phyloP scores from a whole-genome alignment of 371 early-diverging fungal species.

The Gilbertella persicaria region DNA sequence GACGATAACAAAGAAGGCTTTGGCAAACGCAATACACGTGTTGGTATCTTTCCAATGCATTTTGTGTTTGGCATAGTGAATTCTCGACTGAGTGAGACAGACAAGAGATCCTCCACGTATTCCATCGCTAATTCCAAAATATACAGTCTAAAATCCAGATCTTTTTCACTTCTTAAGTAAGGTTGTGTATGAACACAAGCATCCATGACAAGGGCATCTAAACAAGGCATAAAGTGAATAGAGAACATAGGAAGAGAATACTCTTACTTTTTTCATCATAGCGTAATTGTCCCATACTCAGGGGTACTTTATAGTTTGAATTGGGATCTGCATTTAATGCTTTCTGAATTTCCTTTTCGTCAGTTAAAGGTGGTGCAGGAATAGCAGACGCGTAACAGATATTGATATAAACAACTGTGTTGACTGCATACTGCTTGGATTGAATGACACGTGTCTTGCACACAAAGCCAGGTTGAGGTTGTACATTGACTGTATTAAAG shows the following conservation, averaged over 20 bases:
- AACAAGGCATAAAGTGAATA: neutral
- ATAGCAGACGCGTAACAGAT: conserved; percentile 63
- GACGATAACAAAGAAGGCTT: conserved; percentile 33
- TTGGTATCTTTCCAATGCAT: conserved; percentile 62
- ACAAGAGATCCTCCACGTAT: conserved; percentile 63
- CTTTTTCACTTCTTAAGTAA: conserved; percentile 49
- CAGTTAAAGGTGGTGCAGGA: conserved; percentile 66
- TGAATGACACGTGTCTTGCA: conserved; percentile 52
- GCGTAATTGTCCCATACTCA: conserved; percentile 56
- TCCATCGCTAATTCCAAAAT: conserved; percentile 68
- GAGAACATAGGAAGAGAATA: neutral
- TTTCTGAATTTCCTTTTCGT: conserved; percentile 64
- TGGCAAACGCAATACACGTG: conserved; percentile 57
- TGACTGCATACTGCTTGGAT: conserved; percentile 17
- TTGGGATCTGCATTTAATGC: conserved; percentile 64
- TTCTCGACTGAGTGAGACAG: conserved; percentile 54
- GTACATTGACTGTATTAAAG: conserved; percentile 27
- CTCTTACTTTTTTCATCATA: conserved; percentile 15
- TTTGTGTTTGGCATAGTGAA: conserved; percentile 61
- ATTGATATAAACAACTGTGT: conserved; percentile 67
- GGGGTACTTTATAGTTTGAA: conserved; percentile 66
- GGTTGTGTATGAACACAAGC: conserved; percentile 71
- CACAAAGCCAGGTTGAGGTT: conserved; percentile 65
- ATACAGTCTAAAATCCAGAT: conserved; percentile 65
- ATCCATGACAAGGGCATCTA: conserved; percentile 49